Evolutionary conservation across 192 early-diverging fungal species (phyloP).

Genomic region (Coemansia sp.): DNA sequence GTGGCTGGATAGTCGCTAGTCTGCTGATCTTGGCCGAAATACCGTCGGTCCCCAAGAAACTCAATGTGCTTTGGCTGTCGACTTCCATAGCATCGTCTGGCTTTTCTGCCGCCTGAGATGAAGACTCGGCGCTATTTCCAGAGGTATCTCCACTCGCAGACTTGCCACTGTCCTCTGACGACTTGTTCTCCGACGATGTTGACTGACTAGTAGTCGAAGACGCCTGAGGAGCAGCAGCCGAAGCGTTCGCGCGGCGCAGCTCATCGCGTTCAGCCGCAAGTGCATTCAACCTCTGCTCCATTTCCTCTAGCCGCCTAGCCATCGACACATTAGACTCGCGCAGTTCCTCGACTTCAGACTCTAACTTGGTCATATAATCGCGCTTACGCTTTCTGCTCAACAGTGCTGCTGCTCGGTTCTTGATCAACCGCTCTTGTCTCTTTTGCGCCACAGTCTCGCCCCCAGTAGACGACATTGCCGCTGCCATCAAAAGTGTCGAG

Average conservation of each 20-base stretch:
- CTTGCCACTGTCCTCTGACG: background rate
- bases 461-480: background rate
- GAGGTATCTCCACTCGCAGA: background rate
- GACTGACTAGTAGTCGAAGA: slow-evolving; percentile 22
- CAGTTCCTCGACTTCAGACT: slow-evolving; percentile 69
- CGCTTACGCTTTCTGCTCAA: slow-evolving; percentile 88
- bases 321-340: slow-evolving; percentile 62
- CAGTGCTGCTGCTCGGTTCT: slow-evolving; percentile 89
- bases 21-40: slow-evolving; percentile 7
- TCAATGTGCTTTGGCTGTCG: slow-evolving; percentile 45
- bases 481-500: slow-evolving; percentile 1
- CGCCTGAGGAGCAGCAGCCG: slow-evolving; percentile 12
- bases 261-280: slow-evolving; percentile 58
- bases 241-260: slow-evolving; percentile 37
- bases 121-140: background rate
- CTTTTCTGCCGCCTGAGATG: slow-evolving; percentile 5
- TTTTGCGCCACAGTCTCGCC: slow-evolving; percentile 60
- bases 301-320: slow-evolving; percentile 58
- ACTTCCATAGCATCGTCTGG: slow-evolving; percentile 40
- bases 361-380: slow-evolving; percentile 79
- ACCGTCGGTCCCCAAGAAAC: background rate
- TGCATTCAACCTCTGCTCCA: slow-evolving; percentile 57
- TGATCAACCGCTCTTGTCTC: slow-evolving; percentile 85
- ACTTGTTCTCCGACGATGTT: background rate
- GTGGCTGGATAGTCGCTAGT: slow-evolving; percentile 7